Conservation (phyloP, 106 monocot species). For the Allium sativum region DNA sequence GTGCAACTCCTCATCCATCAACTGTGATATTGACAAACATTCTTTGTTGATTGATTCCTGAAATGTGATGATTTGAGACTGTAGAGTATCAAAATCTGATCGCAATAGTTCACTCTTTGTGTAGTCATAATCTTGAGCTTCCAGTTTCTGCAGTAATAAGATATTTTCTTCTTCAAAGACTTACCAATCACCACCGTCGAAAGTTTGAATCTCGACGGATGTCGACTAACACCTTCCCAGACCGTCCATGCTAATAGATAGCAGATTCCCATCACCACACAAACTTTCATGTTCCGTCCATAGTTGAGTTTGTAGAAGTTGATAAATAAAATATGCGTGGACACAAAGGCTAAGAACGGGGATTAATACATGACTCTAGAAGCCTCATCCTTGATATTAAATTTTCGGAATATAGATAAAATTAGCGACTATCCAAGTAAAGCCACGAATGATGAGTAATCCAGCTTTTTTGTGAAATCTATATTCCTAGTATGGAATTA, state of each 20-base stretch:
- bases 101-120: slow-evolving; percentile 30
- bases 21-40: slow-evolving; percentile 66
- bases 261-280: slow-evolving; percentile 46
- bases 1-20: slow-evolving; percentile 72
- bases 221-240: slow-evolving; percentile 61
- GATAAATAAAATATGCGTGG: slow-evolving; percentile 69
- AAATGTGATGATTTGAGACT: slow-evolving; percentile 42
- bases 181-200: slow-evolving; percentile 57
- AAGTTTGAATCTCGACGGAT: slow-evolving; percentile 69
- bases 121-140: slow-evolving; percentile 41
- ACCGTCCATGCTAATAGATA: slow-evolving; percentile 73
- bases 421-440: slow-evolving; percentile 62
- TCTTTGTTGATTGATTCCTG: slow-evolving; percentile 58
- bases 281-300: slow-evolving; percentile 94
- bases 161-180: slow-evolving; percentile 32
- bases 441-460: slow-evolving; percentile 62
- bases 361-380: slow-evolving; percentile 64
- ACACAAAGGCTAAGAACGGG: slow-evolving; percentile 61
- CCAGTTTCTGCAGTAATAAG: slow-evolving; percentile 43
- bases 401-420: slow-evolving; percentile 42
- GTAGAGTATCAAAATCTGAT: slow-evolving; percentile 44
- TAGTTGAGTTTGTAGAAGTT: slow-evolving; percentile 77
- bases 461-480: slow-evolving; percentile 54
- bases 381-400: slow-evolving; percentile 58
- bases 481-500: slow-evolving; percentile 77